Base-by-base conservation (phyloP, 805 yeast genomes). In the Middelhovenomyces tepae region DNA sequence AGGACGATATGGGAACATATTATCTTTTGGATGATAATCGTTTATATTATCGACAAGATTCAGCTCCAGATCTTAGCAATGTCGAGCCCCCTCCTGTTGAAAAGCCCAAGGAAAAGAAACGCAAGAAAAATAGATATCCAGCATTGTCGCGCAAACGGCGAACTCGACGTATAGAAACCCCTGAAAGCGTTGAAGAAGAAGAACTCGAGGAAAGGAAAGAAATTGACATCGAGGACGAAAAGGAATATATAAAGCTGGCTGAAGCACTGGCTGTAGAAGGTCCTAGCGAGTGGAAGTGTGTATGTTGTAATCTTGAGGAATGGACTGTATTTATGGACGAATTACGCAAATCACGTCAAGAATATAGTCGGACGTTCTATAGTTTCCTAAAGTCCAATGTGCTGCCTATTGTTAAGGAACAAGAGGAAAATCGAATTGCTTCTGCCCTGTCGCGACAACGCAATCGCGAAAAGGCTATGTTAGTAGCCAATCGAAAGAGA, bases 21-120 rank as follows among this genome's bases (percentile, higher is more conserved):
- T 56, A 42, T 31, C 39, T 57, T 11, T 44, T 57, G n/a, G 62
- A 58, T 23, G 62, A 57, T 38, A 56, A 56, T 22, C 41, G 62
- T 13, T 39, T 57, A 4, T 57, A 57, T 33, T 22, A 37, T 17
- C 48, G 35, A 17, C 22, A 29, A n/a, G 49, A 44, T 24, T 30
- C 11, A 8, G 32, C 16, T 5, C 43, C 45, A 7, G 33, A 39
- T 14, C 17, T 32, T 2, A 36, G 38, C 10, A 43, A 43, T 14
- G 47, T 34, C n/a, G n/a, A n/a, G n/a, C n/a, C n/a, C n/a, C 10
- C 24, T n/a, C 20, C 27, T n/a, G 34, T 21, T 10, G 4, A 2
- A 14, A 38, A n/a, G 2, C n/a, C 20, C 34, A 19, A 16, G 27
- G 14, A 11, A 18, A 9, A 28, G 33, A n/a, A n/a, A 7, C 24